Evolutionary conservation across 1,284 basidiomycete species (phyloP).

Genomic region (Neolentinus lepideus): DNA sequence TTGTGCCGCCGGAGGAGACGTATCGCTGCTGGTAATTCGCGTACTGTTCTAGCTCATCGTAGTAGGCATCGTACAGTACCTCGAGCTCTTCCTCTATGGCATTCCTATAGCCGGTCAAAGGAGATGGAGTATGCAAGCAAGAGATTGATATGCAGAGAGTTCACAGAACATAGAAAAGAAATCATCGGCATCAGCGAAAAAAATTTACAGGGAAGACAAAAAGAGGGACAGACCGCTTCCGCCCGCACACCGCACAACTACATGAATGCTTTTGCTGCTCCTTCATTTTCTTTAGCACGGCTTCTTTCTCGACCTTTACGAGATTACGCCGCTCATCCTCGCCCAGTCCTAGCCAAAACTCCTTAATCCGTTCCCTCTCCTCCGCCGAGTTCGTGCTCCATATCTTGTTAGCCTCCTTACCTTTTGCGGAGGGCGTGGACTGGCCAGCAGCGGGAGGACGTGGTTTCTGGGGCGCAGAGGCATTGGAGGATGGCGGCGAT

Average conservation of each 20-base stretch:
- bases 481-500: constrained; percentile 63
- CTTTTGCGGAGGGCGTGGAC: background rate
- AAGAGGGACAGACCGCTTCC: constrained; percentile 77
- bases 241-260: constrained; percentile 92
- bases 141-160: background rate
- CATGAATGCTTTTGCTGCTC: constrained; percentile 97
- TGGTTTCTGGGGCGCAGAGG: constrained; percentile 39
- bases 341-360: constrained; percentile 90
- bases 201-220: constrained; percentile 20
- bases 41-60: constrained; percentile 98
- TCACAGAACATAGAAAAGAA: constrained; percentile 14
- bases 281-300: constrained; percentile 97
- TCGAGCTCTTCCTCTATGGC: constrained; percentile 99
- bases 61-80: constrained; percentile 99
- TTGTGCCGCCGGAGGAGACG: constrained; percentile 77
- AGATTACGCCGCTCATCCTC: constrained; percentile 87
- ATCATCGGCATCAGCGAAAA: constrained; percentile 30
- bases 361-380: constrained; percentile 94
- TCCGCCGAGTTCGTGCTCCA: constrained; percentile 88
- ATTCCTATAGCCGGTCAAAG: constrained; percentile 42
- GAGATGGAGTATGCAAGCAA: background rate
- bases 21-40: constrained; percentile 95
- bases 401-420: constrained; percentile 42
- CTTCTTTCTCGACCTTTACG: constrained; percentile 96
- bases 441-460: background rate